A percentile compares a stretch with the other conserved stretches of the same genome.
phyloP scores from a whole-genome alignment of 2,329 filamentous ascomycete species.

The Decorospora gaudefroyi region DNA sequence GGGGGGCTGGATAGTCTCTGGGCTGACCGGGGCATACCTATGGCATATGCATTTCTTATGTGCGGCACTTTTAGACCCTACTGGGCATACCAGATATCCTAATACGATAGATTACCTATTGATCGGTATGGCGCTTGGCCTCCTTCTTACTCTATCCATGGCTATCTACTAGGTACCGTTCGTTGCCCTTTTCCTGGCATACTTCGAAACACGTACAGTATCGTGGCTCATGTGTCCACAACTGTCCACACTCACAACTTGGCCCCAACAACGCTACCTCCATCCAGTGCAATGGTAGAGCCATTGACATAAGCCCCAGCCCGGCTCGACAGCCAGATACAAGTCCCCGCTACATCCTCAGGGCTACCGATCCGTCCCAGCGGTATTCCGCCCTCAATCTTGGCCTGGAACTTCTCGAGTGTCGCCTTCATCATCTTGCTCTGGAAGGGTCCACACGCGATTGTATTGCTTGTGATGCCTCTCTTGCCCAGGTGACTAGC shows the following conservation, averaged over 20 bases:
- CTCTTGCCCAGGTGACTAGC: conserved; percentile 64
- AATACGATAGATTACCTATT: too few species aligned
- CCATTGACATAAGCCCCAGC: conserved; percentile 60
- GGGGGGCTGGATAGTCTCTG: too few species aligned
- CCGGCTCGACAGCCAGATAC: conserved; percentile 69
- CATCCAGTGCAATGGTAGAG: conserved; percentile 51
- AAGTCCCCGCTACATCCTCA: conserved; percentile 71
- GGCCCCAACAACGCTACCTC: conserved; percentile 45
- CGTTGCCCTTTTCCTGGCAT: too few species aligned
- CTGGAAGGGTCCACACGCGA: conserved; percentile 73
- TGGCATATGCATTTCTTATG: too few species aligned
- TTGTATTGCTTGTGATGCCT: conserved; percentile 67
- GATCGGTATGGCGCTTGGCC: too few species aligned
- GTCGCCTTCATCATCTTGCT: conserved; percentile 76
- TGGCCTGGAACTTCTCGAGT: conserved; percentile 61
- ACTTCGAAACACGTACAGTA: too few species aligned
- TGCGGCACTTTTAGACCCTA: too few species aligned
- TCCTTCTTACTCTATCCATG: too few species aligned
- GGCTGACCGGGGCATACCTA: too few species aligned
- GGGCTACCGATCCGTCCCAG: conserved; percentile 68
- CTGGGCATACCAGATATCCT: too few species aligned
- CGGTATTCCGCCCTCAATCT: conserved; percentile 64
- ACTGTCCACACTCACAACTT: conserved; percentile 42
- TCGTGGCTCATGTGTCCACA: too few species aligned
- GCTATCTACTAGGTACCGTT: too few species aligned